Base-by-base conservation (phyloP, 345 rosid species). In the Mangifera indica region DNA sequence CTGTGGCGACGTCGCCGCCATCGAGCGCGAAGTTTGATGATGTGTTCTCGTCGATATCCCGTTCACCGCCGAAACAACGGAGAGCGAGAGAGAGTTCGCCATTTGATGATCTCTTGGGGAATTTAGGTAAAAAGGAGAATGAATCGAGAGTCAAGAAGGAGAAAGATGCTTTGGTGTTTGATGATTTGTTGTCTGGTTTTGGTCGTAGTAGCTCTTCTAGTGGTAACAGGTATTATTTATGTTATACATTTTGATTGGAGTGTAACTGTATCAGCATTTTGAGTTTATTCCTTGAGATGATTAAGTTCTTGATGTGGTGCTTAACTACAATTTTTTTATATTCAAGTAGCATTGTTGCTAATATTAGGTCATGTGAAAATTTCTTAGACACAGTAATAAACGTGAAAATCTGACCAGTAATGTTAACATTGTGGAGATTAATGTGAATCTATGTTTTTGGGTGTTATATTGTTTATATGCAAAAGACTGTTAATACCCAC, bases 171-270 rank as follows among this genome's bases (percentile, higher is more conserved):
- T 76, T 82, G 20, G 83, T 46, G 60, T 91, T 91, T 60, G 94
- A 89, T 77, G 97, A 91, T 71, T 77, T 91, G 84, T 81, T 89
- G 63, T 84, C 88, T 24, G 94, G 97, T 49, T 91, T 89, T 72
- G 91, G 94, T 72, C 73, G 87, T 63, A 74, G 81, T 78, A 84
- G 78, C 81, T 83, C 91, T 65, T 86, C 91, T 32, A 58, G 69
- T 63, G 6, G 74, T 66, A 57, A 74, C 22, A 80, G 87, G 90
- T 86, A 80, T 69, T 11, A 37, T 63, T 72, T 11, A 40, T 60
- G 24, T 66, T 52, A 13, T 52, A 51, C 55, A 65, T 42, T n/a
- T 62, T 2, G 9, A 9, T 15, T 18, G 4, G 8, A 29, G 17
- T 34, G 10, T 42, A 13, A 6, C 51, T 61, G 10, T 8, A 21